A percentile compares a stretch with the other conserved stretches of the same genome.
phyloP scores from a whole-genome alignment of 108 stramenopile genomes.

The Licmophora abbreviata region DNA sequence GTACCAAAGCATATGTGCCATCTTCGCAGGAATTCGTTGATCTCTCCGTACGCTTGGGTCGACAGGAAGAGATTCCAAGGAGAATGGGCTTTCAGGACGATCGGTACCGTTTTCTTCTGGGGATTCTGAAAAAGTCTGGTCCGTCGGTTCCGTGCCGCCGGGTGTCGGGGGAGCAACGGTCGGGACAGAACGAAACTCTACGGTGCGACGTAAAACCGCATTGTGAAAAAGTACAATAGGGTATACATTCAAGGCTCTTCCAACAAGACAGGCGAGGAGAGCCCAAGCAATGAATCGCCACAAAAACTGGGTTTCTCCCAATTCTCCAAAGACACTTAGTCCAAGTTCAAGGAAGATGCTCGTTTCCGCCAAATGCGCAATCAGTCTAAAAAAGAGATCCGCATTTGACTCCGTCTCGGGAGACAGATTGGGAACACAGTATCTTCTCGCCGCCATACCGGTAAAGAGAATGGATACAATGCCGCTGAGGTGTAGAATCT shows the following conservation, averaged over 20 bases:
- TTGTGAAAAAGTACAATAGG: conserved; percentile 55
- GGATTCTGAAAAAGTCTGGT: neutral
- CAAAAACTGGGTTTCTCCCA: conserved; percentile 11
- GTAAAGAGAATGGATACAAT: conserved; percentile 87
- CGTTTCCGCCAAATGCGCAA: conserved; percentile 63
- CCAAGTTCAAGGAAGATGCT: conserved; percentile 83
- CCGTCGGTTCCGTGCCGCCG: neutral
- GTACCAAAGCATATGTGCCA: conserved; percentile 72
- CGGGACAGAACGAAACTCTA: neutral
- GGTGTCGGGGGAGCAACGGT: neutral
- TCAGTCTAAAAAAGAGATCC: conserved; percentile 47
- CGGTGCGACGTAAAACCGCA: conserved; percentile 2
- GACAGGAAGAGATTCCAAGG: no score
- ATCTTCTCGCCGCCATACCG: conserved; percentile 55
- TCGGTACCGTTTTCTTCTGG: neutral
- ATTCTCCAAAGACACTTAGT: conserved; percentile 41
- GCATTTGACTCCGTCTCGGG: conserved; percentile 27
- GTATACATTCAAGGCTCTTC: conserved; percentile 66
- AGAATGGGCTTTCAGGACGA: neutral
- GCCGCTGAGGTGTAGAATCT: conserved; percentile 60
- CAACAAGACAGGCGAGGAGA: conserved; percentile 51
- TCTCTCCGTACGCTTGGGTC: no score
- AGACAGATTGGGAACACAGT: conserved; percentile 58
- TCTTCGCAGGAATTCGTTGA: conserved; percentile 39
- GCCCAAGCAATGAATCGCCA: conserved; percentile 48